Evolutionary conservation across 2,329 filamentous ascomycete genomes (phyloP), one percentile per base, ranked within the genome.

Genomic region (Purpureocillium lavendulum): DNA sequence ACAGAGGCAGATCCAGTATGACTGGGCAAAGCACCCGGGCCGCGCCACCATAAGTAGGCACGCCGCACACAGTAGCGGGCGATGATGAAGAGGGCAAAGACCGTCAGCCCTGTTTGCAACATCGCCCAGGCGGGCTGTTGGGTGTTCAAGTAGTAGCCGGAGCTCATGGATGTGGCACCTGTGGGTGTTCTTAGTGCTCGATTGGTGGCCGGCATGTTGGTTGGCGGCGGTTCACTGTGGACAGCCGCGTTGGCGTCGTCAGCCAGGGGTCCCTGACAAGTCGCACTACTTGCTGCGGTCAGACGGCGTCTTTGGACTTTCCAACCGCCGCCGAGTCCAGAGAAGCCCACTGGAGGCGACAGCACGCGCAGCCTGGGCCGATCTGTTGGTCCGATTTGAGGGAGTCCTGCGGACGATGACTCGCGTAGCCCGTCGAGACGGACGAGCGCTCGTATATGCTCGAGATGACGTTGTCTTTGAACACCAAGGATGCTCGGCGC

Each of bases 71-170:
- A 57, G 45, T 50, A 56, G 24, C 55, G 56, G 41, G 57, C 53
- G 45, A 64, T 56, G 41, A 59, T 40, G 41, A 61, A 46, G 39
- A 67, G 40, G 40, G 57, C 57, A 48, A 65, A 56, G 42, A 61
- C 42, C 39, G 57, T 51, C 30, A 62, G 50, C 18, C 52, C 54
- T 39, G 48, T 45, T 34, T 52, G 51, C 32, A 59, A 39, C 35
- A 49, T 51, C 26, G 49, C 45, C 41, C 53, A 48, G 37, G 53
- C 45, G 56, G 58, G 56, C 42, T 49, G 45, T 36, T 56, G 50
- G 45, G 40, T 43, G 40, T 44, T 60, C 43, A 59, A 57, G 53
- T 58, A 58, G 29, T 30, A 30, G 29, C 11, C 7, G 7, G 11
- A 30, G 29, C 45, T 49, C 38, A 48, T 45, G 36, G 45, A 46